Evolutionary conservation across 73 alveolate genomes (phyloP).

Genomic region (Tetrahymena malaccensis): DNA sequence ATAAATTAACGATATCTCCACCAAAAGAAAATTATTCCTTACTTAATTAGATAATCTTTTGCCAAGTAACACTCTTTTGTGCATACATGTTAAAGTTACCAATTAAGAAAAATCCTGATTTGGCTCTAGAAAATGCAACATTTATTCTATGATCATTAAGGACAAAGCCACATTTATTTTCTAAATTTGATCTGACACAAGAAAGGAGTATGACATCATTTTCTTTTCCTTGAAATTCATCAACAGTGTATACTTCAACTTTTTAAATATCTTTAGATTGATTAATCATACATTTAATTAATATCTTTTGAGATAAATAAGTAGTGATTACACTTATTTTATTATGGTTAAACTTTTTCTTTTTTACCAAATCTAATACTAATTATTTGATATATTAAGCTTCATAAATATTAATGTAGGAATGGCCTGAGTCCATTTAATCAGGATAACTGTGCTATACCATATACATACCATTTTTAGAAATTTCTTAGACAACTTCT

Average conservation of each 20-base stretch:
- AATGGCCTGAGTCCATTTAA: slow-evolving; percentile 25
- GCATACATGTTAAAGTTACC: neutral
- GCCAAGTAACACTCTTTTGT: neutral
- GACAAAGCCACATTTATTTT: neutral
- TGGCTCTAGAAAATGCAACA: slow-evolving; percentile 38
- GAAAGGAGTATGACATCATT: slow-evolving; percentile 23
- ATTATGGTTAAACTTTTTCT: slow-evolving; percentile 37
- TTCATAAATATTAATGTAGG: slow-evolving; percentile 60
- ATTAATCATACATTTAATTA: neutral
- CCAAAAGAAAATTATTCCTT: neutral
- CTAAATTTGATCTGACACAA: slow-evolving; percentile 18
- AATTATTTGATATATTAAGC: slow-evolving; percentile 54
- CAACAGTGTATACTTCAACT: slow-evolving; percentile 14
- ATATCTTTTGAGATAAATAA: slow-evolving; percentile 48
- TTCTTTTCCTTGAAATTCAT: slow-evolving; percentile 22
- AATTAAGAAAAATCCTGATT: neutral
- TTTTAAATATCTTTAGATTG: slow-evolving; percentile 14
- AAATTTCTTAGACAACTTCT: neutral
- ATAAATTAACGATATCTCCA: neutral
- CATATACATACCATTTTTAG: slow-evolving; percentile 49
- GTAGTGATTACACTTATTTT: slow-evolving; percentile 71
- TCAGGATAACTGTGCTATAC: slow-evolving; percentile 62
- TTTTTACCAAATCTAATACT: slow-evolving; percentile 41
- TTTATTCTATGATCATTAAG: neutral
- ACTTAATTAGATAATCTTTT: neutral